phyloP scores from a whole-genome alignment of 106 monocot species.

The Xerophyta viscosa region DNA sequence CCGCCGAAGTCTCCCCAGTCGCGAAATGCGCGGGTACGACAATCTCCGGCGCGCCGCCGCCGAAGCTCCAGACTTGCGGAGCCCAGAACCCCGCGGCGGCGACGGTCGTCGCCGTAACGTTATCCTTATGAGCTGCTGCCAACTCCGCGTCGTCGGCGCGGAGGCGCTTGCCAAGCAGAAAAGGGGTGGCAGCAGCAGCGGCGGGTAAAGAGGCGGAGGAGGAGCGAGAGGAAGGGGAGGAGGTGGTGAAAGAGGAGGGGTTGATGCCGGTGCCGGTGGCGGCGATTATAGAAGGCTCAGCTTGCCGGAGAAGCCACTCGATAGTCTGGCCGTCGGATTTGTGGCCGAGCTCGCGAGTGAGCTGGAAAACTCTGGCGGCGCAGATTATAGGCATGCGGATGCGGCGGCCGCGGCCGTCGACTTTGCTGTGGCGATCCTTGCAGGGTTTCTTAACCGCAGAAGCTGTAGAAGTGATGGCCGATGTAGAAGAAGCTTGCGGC shows the following conservation, averaged over 20 bases:
- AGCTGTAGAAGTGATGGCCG: not conserved
- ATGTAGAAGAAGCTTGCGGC: not conserved
- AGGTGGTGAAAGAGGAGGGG: conserved; percentile 48
- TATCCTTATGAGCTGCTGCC: not conserved
- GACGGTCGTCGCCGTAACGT: not conserved
- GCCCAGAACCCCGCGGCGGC: conserved; percentile 42
- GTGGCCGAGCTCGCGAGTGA: conserved; percentile 82
- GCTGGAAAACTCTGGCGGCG: conserved; percentile 78
- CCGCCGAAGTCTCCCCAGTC: conserved; percentile 42
- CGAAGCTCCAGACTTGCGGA: conserved; percentile 51
- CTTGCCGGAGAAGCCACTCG: conserved; percentile 73
- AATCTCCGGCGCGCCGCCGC: conserved; percentile 22
- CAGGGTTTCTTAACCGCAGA: conserved; percentile 22
- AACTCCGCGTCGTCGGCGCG: conserved; percentile 19
- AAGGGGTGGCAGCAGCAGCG: conserved; percentile 27
- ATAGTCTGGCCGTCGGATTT: conserved; percentile 91
- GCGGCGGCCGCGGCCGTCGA: conserved; percentile 74
- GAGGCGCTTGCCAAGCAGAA: conserved; percentile 47
- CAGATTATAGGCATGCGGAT: conserved; percentile 90
- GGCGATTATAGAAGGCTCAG: conserved; percentile 68
- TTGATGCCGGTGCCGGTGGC: conserved; percentile 75
- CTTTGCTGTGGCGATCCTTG: conserved; percentile 82
- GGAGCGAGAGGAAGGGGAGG: conserved; percentile 6
- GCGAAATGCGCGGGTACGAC: conserved; percentile 14
- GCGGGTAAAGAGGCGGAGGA: conserved; percentile 9